A percentile compares a stretch with the other conserved stretches of the same genome.
Evolutionary conservation across 257 asterid species (phyloP).

Genomic region (Solanum ossicruentum): DNA sequence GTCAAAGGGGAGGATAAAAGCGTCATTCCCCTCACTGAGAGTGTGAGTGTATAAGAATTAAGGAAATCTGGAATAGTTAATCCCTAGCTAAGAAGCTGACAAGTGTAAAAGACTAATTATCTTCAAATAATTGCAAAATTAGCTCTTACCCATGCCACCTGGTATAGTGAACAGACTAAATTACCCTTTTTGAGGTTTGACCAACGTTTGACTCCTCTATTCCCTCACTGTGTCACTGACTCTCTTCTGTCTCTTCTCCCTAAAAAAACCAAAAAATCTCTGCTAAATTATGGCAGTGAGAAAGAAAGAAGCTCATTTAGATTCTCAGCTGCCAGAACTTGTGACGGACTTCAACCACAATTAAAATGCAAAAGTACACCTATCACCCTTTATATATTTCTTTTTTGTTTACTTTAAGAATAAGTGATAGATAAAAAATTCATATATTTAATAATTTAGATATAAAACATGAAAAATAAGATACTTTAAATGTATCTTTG

Average conservation of each 20-base stretch:
- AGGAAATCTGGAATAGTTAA: not conserved
- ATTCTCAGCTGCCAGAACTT: not conserved
- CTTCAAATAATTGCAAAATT: conserved; percentile 24
- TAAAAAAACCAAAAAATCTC: conserved; percentile 14
- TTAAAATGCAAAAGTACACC: not conserved
- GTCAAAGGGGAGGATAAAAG: not conserved
- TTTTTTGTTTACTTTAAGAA: no score
- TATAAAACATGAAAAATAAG: no score
- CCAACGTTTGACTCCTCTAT: conserved; percentile 64
- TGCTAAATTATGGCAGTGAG: conserved; percentile 8
- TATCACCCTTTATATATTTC: not conserved
- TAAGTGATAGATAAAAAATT: no score
- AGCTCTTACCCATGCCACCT: not conserved
- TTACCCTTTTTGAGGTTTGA: conserved; percentile 7
- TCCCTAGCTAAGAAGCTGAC: conserved; percentile 6
- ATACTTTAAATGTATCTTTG: not conserved
- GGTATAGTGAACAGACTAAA: not conserved
- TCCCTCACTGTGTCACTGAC: conserved; percentile 28
- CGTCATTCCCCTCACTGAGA: not conserved
- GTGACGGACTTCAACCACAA: not conserved
- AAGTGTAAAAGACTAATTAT: conserved; percentile 17
- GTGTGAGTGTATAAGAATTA: not conserved
- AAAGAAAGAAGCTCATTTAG: not conserved
- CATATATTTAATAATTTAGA: no score
- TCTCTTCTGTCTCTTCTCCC: conserved; percentile 11